Base-by-base conservation (phyloP, 768 basidiomycete genomes). In the Amanita inopinata region DNA sequence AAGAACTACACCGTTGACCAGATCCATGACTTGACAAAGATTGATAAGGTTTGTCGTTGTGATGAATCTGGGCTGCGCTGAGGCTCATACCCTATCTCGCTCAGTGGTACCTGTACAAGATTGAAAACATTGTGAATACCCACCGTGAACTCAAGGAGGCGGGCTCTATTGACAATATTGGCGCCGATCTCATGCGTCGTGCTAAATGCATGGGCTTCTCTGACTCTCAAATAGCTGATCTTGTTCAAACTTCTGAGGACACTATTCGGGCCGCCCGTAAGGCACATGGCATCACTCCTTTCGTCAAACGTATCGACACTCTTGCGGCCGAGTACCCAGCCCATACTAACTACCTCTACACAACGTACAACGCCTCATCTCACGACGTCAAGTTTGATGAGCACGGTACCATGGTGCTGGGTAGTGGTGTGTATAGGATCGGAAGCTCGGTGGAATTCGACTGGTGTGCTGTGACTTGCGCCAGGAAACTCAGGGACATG, bases 401-500 rank as follows among this genome's bases (percentile, higher is more conserved):
- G 53, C 78, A 96, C 51, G 96, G 96, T 32, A 98, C 92, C n/a
- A 96, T 98, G 89, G 94, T 99, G 17, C 80, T 98, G 17, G 96
- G 96, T 18, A 89, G 85, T 46, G 96, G 96, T 53, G 96, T 99
- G 15, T 98, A 99, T 66, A 83, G 96, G 46, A 98, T 99, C 52
- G 96, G 96, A 34, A 90, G 86, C 61, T 92, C 88, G 50, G 96
- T 99, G 57, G 96, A 99, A 69, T 99, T 99, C 59, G 96, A 99
- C 61, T 99, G 96, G 96, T 99, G 96, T 60, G 94, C 96, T n/a
- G 96, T 99, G 30, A 97, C 94, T 1, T 98, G 93, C 60, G 91
- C 92, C 10, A 74, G 96, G 47, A 85, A 85, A 59, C 76, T 99
- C 42, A 75, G 92, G 54, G 78, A 85, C 50, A 87, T 91, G 76